Conservation (phyloP, 2,329 filamentous ascomycete species). For the Biscogniauxia mediterranea region DNA sequence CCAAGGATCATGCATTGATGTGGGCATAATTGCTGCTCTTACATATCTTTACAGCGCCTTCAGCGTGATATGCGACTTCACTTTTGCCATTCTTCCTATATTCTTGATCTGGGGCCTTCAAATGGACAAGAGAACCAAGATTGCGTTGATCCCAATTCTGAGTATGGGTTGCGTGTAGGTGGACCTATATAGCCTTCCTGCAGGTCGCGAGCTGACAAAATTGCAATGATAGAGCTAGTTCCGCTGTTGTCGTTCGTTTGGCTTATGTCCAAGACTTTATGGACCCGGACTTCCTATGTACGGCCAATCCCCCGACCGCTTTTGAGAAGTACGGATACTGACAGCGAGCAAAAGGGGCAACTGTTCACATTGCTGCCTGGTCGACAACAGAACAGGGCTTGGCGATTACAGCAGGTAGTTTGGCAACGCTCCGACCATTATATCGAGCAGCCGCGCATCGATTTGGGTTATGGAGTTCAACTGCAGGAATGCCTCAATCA, state of each 20-base stretch:
- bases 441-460: background rate
- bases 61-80: slow-evolving; percentile 48
- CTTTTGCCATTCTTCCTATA: slow-evolving; percentile 46
- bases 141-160: slow-evolving; percentile 44
- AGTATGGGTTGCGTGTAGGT: slow-evolving; percentile 44
- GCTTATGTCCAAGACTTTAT: slow-evolving; percentile 38
- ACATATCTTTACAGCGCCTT: slow-evolving; percentile 45
- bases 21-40: slow-evolving; percentile 42
- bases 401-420: slow-evolving; percentile 47
- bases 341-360: slow-evolving; percentile 25
- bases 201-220: background rate
- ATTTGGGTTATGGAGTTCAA: background rate
- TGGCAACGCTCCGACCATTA: slow-evolving; percentile 47
- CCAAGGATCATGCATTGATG: slow-evolving; percentile 27
- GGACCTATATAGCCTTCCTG: background rate
- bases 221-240: slow-evolving; percentile 39
- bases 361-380: slow-evolving; percentile 47
- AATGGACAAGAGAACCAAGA: slow-evolving; percentile 46
- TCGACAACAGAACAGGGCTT: slow-evolving; percentile 47
- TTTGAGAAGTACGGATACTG: background rate
- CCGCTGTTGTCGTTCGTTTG: slow-evolving; percentile 42
- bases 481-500: background rate
- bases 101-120: slow-evolving; percentile 47
- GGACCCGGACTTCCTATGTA: slow-evolving; percentile 42
- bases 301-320: background rate